Evolutionary conservation across 2,329 filamentous ascomycete species (phyloP), one percentile per base, ranked within the genome.

Genomic region (Colletotrichum paranaense): DNA sequence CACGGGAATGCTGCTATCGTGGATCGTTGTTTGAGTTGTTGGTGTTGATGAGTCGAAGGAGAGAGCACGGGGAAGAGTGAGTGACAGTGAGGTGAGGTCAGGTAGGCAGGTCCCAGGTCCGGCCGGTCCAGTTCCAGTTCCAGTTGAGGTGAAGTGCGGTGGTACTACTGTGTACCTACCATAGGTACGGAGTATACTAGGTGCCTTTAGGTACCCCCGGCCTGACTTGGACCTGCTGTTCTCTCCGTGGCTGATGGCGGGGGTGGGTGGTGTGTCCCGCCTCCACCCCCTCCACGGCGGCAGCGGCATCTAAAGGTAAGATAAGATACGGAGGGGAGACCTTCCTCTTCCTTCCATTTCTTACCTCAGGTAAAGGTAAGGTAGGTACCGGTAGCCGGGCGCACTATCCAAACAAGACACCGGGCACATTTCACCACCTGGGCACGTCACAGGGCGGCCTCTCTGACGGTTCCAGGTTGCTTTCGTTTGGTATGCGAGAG

Each of bases 1-100:
- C 68, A 72, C 68, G 72, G 63, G 72, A 74, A 67, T 67, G 68
- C 63, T 64, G 72, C 28, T 63, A 72, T 67, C 38, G 38, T 62
- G 52, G 59, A 30, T 67, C 52, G 68, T 67, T 35, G 58, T 24
- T 72, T 57, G 72, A 30, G 42, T 52, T 72, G 68, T 74, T 70
- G 72, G 55, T 74, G 72, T 68, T 72, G 72, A 72, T 74, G 71
- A 72, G 70, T 73, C 71, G 67, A 62, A 71, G 60, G 56, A 55
- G 30, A 52, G 62, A 60, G 68, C 72, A 72, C 68, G 49, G 68
- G 68, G 58, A 64, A 53, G 68, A 72, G 72, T 72, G 58, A 68
- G 57, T 60, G 55, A 49, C 30, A 67, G 38, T 74, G 67, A 73
- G 55, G 46, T 62, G 62, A 67, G 68, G 60, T 24, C 68, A 67